Evolutionary conservation across 768 basidiomycete genomes (phyloP).

Genomic region (Hericium coralloides): DNA sequence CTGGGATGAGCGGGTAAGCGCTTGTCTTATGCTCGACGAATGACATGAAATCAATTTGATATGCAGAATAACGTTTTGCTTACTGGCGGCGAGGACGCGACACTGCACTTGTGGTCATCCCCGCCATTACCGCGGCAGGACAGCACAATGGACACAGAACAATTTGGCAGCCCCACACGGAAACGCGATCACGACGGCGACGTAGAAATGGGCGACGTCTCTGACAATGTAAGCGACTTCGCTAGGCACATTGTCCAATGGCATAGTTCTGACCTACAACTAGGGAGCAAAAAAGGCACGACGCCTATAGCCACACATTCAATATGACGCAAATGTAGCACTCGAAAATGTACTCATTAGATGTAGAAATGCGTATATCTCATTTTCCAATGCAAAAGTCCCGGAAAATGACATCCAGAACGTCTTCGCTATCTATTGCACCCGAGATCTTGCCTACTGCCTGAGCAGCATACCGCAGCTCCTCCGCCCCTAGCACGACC

Average conservation of each 20-base stretch:
- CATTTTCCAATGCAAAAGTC: slow-evolving; percentile 86
- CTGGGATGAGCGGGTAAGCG: slow-evolving; percentile 24
- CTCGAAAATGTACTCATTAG: too few relatives aligned
- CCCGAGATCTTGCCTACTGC: slow-evolving; percentile 85
- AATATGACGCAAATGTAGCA: not conserved
- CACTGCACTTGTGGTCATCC: slow-evolving; percentile 22
- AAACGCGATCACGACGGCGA: slow-evolving; percentile 14
- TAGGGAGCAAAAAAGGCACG: not conserved
- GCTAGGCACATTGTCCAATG: not conserved
- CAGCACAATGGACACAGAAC: slow-evolving; percentile 2
- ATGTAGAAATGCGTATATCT: not conserved
- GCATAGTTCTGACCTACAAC: not conserved
- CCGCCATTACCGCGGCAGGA: slow-evolving; percentile 8
- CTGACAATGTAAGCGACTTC: slow-evolving; percentile 1
- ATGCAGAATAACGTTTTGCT: slow-evolving; percentile 24
- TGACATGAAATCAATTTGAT: not conserved
- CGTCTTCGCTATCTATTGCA: slow-evolving; percentile 70
- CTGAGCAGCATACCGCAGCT: slow-evolving; percentile 76
- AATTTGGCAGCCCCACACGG: not conserved
- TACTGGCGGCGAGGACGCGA: slow-evolving; percentile 27
- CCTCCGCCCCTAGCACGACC: slow-evolving; percentile 77
- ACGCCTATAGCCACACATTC: not conserved
- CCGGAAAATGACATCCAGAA: slow-evolving; percentile 73
- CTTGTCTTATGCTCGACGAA: not conserved
- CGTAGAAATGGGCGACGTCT: slow-evolving; percentile 5